Evolutionary conservation across 495 filamentous ascomycete species (phyloP), one percentile per base, ranked within the genome.

Genomic region (Penicillium robsamsonii): DNA sequence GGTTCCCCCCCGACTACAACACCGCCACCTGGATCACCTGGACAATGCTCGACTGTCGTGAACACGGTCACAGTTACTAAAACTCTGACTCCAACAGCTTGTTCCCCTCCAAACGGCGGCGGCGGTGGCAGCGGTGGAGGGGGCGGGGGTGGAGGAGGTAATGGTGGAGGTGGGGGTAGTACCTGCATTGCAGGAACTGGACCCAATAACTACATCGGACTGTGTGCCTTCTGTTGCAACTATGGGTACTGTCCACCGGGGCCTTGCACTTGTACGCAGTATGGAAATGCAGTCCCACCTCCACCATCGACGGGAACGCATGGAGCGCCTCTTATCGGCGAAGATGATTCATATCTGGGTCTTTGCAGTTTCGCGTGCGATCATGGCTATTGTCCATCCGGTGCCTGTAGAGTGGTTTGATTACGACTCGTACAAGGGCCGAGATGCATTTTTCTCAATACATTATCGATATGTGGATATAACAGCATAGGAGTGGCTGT

Each of bases 281-380:
- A 52, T 38, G 75, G 76, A 1, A 50, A 58, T 0, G 64, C 69
- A 0, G 58, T 65, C 0, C 70, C 63, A 9, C 58, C 59, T 1
- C 67, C 65, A 8, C 65, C 66, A 1, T 55, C 46, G 1, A 68
- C 60, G 1, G 67, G 67, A 3, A 55, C 43, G 2, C 54, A 53
- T n/a, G 74, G 76, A 0, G 46, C 65, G 8, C 70, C 73, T 7
- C 52, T 69, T 4, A 33, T 59, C 1, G 64, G 66, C 2, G 60
- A 71, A 20, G 70, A 72, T 55, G 59, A 67, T 22, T 67, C 67
- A 0, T 78, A 78, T 49, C 38, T 64, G 5, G 76, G 72, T 1
- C 64, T 79, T 7, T 79, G 76, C 58, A 68, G 67, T 27, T 79
- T 74, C 33, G 61, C 68, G 12, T 79, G 76, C 24, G 58, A 64